Evolutionary conservation across 306 rosid species (phyloP), one percentile per base, ranked within the genome.

Genomic region (Castanopsis chinensis): DNA sequence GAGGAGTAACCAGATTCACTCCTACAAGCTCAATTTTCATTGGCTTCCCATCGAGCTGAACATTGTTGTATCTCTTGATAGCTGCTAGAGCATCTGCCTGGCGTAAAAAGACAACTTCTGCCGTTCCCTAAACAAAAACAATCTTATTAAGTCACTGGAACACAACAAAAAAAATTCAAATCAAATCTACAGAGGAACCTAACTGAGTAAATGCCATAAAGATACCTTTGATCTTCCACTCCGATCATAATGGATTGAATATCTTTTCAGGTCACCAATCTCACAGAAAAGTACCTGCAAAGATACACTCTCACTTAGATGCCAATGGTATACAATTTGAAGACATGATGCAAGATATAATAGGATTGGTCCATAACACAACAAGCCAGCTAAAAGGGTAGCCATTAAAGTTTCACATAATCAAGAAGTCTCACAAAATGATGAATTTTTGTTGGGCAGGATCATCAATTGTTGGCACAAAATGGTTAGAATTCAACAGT

Each of bases 21-120:
- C 93, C 92, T 27, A 89, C 90, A 54, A 91, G 83, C 84, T 91
- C 91, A 78, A 91, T 87, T 43, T 86, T 80, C 73, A 91, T 27
- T 73, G 83, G 82, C 70, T 84, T 87, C 69, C 93, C 93, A 81
- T 91, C 93, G 78, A 91, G 93, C 51, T 8, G 79, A 84, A 81
- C 54, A 55, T 87, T 83, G 83, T 91, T 85, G 85, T 86, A 91
- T 76, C 75, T 86, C 71, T 80, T 77, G 23, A 91, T 82, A 79
- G 93, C 93, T 75, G 83, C 81, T 43, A 87, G 19, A 58, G 96
- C 96, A 86, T 89, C 90, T 51, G 83, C 58, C 65, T 76, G 51
- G 75, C 56, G 86, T 21, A 15, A 7, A 73, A 69, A 91, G 76
- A 89, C 89, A 81, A 89, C 92, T 80, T 89, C 92, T 19, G 89